Evolutionary conservation across 805 yeast species (phyloP).

Genomic region (Candida sphagnicola): DNA sequence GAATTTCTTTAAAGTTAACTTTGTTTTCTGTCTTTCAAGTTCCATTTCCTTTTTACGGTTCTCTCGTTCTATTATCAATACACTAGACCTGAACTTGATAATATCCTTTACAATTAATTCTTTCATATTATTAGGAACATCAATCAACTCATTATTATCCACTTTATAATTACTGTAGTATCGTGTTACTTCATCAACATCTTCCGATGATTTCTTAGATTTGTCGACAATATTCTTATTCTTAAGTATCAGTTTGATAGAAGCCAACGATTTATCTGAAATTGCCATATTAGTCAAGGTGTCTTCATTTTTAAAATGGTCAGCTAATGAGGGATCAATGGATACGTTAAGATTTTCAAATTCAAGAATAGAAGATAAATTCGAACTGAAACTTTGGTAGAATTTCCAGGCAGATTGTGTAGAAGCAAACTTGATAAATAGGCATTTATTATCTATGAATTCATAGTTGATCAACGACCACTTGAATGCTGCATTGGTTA

Average conservation of each 20-base stretch:
- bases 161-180: constrained; percentile 44
- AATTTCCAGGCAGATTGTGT: constrained; percentile 15
- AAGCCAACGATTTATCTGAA: background rate
- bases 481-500: constrained; percentile 16
- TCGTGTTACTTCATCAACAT: constrained; percentile 30
- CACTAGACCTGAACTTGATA: constrained; percentile 53
- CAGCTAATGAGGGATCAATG: constrained; percentile 7
- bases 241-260: background rate
- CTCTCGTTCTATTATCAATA: constrained; percentile 47
- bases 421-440: constrained; percentile 28
- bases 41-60: constrained; percentile 47
- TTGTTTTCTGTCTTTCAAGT: constrained; percentile 47
- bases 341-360: constrained; percentile 5
- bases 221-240: constrained; percentile 11
- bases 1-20: constrained; percentile 42
- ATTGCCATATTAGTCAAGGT: background rate
- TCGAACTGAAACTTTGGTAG: background rate
- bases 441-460: constrained; percentile 22
- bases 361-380: background rate
- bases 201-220: constrained; percentile 18
- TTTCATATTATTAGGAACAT: constrained; percentile 50
- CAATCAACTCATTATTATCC: constrained; percentile 54
- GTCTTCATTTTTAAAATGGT: constrained; percentile 2
- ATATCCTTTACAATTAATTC: constrained; percentile 52
- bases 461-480: constrained; percentile 37